phyloP scores from a whole-genome alignment of 116 monocot species.

The Papilionanthe hybrid region DNA sequence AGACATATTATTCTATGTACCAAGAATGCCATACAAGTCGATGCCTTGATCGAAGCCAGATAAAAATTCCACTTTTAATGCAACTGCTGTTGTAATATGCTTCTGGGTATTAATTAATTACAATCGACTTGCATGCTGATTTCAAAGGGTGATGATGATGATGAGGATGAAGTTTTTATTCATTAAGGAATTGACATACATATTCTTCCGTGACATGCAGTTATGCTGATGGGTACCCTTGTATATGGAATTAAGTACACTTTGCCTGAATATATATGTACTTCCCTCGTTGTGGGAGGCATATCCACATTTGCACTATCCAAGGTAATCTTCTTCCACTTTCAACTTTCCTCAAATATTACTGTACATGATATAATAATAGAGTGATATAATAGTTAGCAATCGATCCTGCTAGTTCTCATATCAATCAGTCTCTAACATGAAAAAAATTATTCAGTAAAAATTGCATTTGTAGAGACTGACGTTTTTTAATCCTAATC shows the following conservation, averaged over 20 bases:
- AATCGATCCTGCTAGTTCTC: too few species aligned
- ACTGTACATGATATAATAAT: too few species aligned
- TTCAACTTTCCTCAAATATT: neutral
- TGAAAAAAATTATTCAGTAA: neutral
- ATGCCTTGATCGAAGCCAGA: too few species aligned
- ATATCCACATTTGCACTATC: conserved; percentile 86
- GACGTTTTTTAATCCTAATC: neutral
- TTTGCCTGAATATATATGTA: conserved; percentile 81
- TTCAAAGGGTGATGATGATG: neutral
- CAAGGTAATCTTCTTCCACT: conserved; percentile 42
- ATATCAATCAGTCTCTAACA: too few species aligned
- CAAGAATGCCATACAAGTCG: too few species aligned
- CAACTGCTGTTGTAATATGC: too few species aligned
- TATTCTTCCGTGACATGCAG: conserved; percentile 30
- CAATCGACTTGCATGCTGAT: neutral
- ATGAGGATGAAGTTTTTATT: neutral
- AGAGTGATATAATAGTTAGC: too few species aligned
- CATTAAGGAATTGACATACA: neutral
- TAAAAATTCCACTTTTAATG: too few species aligned
- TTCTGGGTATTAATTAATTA: neutral
- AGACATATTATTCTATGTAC: too few species aligned
- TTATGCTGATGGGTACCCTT: conserved; percentile 92
- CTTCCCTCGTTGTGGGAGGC: conserved; percentile 91
- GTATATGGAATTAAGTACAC: conserved; percentile 89
- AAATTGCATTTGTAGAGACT: neutral